These are phyloP conservation scores for Boletus pseudopeckii DNA, from an alignment of 768 basidiomycete species.

Conservation along the genomic window DNA sequence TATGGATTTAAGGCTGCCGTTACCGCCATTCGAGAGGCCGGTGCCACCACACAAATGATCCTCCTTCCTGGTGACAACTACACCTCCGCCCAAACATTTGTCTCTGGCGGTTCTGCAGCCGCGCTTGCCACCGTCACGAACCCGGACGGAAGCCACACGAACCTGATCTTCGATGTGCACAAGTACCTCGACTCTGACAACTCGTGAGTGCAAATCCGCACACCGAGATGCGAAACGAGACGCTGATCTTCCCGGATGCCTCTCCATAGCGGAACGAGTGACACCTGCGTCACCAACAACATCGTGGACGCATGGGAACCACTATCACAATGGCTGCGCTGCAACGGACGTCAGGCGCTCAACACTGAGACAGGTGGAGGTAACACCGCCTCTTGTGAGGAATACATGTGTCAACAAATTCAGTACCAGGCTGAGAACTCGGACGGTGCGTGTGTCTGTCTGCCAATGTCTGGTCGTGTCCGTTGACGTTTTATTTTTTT, in stretches of 20 bases:
- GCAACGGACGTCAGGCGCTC: conserved; percentile 43
- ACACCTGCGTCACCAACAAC: conserved; percentile 2
- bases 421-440: conserved; percentile 11
- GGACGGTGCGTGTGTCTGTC: conserved; percentile 2
- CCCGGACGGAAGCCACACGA: conserved; percentile 6
- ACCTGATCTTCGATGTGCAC: conserved; percentile 13
- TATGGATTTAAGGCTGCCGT: conserved; percentile 4
- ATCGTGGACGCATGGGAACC: conserved; percentile 36
- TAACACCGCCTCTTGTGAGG: conserved; percentile 43
- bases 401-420: conserved; percentile 21
- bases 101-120: conserved; percentile 8
- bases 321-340: conserved; percentile 17
- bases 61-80: conserved; percentile 10
- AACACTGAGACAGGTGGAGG: conserved; percentile 60
- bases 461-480: not conserved
- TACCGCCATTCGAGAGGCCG: conserved; percentile 11
- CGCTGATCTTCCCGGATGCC: not conserved
- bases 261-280: not conserved
- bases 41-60: conserved; percentile 9
- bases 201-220: conserved; percentile 2
- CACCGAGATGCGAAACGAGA: not conserved
- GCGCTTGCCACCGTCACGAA: conserved; percentile 6
- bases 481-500: not conserved
- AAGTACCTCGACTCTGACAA: conserved; percentile 13
- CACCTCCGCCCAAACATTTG: conserved; percentile 4